These are phyloP conservation scores for Exobasidium rhododendri DNA, from an alignment of 1,284 basidiomycete genomes.

Conservation along the genomic window DNA sequence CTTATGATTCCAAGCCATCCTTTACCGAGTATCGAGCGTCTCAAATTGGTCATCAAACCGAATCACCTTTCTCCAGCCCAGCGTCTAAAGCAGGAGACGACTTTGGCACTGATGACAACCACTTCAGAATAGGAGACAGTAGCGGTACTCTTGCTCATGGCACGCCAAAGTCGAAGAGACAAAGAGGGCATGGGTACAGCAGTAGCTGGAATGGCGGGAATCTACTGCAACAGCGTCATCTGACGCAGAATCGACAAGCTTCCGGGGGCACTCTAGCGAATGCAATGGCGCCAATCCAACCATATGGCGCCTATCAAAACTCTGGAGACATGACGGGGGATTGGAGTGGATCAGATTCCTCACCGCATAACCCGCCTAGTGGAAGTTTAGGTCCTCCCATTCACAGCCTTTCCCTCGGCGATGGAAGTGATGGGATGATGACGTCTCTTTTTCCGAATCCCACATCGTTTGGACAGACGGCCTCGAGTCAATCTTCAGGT, in stretches of 20 bases:
- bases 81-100: slow-evolving; percentile 24
- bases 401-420: slow-evolving; percentile 1
- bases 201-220: slow-evolving; percentile 13
- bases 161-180: slow-evolving; percentile 30
- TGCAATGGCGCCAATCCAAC: slow-evolving; percentile 26
- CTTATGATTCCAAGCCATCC: slow-evolving; percentile 7
- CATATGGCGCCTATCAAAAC: slow-evolving; percentile 31
- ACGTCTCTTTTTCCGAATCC: slow-evolving; percentile 14
- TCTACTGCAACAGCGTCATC: neutral
- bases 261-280: slow-evolving; percentile 14
- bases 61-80: slow-evolving; percentile 25
- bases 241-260: slow-evolving; percentile 1
- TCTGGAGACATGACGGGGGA: slow-evolving; percentile 18
- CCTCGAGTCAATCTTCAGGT: neutral
- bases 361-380: slow-evolving; percentile 18
- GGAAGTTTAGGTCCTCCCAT: slow-evolving; percentile 6
- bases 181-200: slow-evolving; percentile 26
- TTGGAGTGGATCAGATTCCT: slow-evolving; percentile 11
- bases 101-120: slow-evolving; percentile 12
- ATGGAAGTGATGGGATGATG: neutral
- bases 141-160: neutral
- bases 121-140: slow-evolving; percentile 13
- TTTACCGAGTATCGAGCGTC: slow-evolving; percentile 9
- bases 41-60: slow-evolving; percentile 3
- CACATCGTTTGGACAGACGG: slow-evolving; percentile 13